Evolutionary conservation across 2,329 filamentous ascomycete genomes (phyloP), one percentile per base, ranked within the genome.

Genomic region (Trichoderma semiorbis): DNA sequence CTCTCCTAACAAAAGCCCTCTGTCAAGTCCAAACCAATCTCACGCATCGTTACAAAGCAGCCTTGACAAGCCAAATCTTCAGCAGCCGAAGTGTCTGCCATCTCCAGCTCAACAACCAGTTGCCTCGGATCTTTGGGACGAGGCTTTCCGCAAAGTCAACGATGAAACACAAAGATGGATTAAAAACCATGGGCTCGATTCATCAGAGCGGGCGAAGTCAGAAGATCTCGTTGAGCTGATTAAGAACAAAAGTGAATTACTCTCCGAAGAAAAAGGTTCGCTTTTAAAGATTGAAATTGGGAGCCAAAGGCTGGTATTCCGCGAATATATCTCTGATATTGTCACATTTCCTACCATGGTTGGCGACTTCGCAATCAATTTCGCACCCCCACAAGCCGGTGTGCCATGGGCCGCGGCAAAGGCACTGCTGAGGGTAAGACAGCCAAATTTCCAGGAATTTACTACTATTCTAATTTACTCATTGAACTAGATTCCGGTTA

Each of bases 351-450:
- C 68, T 26, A 68, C 63, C 39, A 28, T 26, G 63, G 57, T 21
- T 0, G 70, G 70, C 11, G 63, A 72, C 6, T 2, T 63, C 2
- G 57, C 63, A 2, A 53, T 67, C 3, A 53, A 12, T 7, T 67
- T 72, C 5, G 63, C 64, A 18, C 70, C 70, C 5, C 36, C 53
- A 2, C 55, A 72, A 53, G 55, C 70, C 39, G 62, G 63, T 8
- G 61, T 39, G 10, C 70, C 63, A 10, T 72, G 70, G 70, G 70
- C 70, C 26, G 43, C 50, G 5, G 64, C 39, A 12, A 72, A 72
- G 12, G 70, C 57, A 6, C n/a, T 72, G 7, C 5, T 72, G 30
- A 63, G 53, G 12, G 63, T 68, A 47, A 68, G 70, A 16, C 5
- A n/a, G 70, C 16, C 8, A n/a, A 10, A 3, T 21, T 5, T n/a